Base-by-base conservation (phyloP, 2,329 filamentous ascomycete species). In the Thyridium curvatum region DNA sequence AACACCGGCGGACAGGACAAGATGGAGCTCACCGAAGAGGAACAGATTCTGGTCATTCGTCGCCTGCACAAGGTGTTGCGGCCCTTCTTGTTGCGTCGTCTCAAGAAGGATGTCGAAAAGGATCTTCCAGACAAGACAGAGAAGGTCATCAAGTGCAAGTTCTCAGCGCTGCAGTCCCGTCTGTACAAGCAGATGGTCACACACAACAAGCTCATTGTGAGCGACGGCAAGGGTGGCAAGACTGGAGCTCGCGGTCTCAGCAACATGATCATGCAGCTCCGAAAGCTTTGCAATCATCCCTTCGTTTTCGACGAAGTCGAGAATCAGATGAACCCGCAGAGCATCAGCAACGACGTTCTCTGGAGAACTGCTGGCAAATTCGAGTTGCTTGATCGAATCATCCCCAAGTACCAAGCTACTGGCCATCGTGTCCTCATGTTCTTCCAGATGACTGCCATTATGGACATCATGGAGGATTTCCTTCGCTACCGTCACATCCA, bases 381-480 rank as follows among this genome's bases (percentile, higher is more conserved):
- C 53, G 93, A 98, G 67, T 73, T 98, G 21, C 73, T 98, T 18
- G 93, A 98, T 60, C 78, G 93, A 37, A 74, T 98, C 45, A 63
- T 98, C 46, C 93, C 93, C 34, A 98, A 98, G 65, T 97, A 98
- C 63, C 79, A 86, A 51, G 82, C 77, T 3, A 90, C 87, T 2
- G 88, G 88, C 13, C 93, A 98, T 77, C 85, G 93, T 63, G 89
- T 97, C 18, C 73, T 98, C 60, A 97, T 98, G 86, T 98, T 98
- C 77, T 98, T 98, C 74, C 93, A 98, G 62, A 98, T 98, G 93
- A 98, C 93, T 4, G 90, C 94, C 45, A 98, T 98, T 59, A 98
- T 98, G 93, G 95, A 98, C 65, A 98, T 98, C 55, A 97, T 98
- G 93, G 93, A 98, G 53, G 93, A 98, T 60, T 98, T 94, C 60